Conservation (phyloP, 495 filamentous ascomycete genomes). For the Aspergillus cristatus region DNA sequence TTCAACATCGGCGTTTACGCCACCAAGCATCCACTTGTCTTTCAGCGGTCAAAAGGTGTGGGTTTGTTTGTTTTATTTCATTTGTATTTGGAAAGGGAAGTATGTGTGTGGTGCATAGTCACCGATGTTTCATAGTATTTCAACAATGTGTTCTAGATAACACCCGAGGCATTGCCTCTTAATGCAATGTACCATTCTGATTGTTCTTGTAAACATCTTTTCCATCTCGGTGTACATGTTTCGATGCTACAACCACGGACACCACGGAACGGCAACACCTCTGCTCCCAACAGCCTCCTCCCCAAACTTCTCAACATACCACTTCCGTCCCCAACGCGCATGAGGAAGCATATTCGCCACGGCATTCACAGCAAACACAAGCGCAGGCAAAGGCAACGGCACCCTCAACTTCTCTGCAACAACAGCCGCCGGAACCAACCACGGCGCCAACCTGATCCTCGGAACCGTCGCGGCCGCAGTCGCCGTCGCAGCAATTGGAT, state of each 20-base stretch:
- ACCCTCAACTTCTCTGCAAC: slow-evolving; percentile 23
- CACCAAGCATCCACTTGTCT: slow-evolving; percentile 22
- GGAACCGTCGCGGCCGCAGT: slow-evolving; percentile 6
- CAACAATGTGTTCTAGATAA: slow-evolving; percentile 21
- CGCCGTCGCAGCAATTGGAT: slow-evolving; percentile 1
- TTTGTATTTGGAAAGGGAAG: slow-evolving; percentile 4
- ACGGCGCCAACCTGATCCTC: slow-evolving; percentile 31
- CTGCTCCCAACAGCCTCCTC: slow-evolving; percentile 61
- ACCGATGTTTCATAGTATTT: slow-evolving; percentile 16
- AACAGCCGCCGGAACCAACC: slow-evolving; percentile 45
- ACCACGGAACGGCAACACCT: slow-evolving; percentile 76
- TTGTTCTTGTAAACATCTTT: no score
- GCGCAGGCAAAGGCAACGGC: slow-evolving; percentile 50
- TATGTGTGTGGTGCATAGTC: slow-evolving; percentile 8
- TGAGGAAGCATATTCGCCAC: slow-evolving; percentile 83
- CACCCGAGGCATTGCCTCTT: slow-evolving; percentile 6
- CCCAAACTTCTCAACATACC: slow-evolving; percentile 87
- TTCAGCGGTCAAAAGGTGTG: slow-evolving; percentile 23
- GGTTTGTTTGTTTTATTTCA: slow-evolving; percentile 8
- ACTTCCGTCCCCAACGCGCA: slow-evolving; percentile 70
- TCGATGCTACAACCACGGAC: slow-evolving; percentile 42
- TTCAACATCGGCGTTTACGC: slow-evolving; percentile 52
- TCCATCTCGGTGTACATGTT: no score
- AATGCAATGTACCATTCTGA: background rate
- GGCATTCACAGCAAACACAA: slow-evolving; percentile 78